Evolutionary conservation across 495 filamentous ascomycete species (phyloP).

Genomic region (Aspergillus hancockii): DNA sequence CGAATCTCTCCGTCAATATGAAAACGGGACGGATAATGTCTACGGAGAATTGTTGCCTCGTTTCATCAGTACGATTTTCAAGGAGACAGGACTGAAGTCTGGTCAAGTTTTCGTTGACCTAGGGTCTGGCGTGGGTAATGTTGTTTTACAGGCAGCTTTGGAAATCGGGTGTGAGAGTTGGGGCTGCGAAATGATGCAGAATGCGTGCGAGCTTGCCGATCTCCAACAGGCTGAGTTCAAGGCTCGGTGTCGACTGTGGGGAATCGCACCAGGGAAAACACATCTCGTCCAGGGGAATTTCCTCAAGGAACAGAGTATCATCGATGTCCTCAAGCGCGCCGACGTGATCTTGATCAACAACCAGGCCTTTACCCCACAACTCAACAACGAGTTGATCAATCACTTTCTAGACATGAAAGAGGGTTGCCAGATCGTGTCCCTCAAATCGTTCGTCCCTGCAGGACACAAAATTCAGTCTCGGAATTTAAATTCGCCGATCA

Average conservation of each 20-base stretch:
- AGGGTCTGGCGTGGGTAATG: conserved; percentile 93
- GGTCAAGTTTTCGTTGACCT: conserved; percentile 89
- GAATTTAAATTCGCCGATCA: conserved; percentile 73
- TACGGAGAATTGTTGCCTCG: conserved; percentile 90
- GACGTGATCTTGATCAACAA: conserved; percentile 97
- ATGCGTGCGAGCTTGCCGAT: conserved; percentile 80
- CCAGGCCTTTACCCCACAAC: conserved; percentile 82
- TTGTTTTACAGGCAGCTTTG: conserved; percentile 89
- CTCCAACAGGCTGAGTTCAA: conserved; percentile 84
- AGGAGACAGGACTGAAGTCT: conserved; percentile 73
- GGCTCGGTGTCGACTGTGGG: conserved; percentile 86
- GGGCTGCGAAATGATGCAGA: conserved; percentile 94
- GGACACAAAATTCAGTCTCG: conserved; percentile 68
- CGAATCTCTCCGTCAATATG: conserved; percentile 75
- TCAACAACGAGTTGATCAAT: conserved; percentile 83
- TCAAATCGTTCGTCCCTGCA: conserved; percentile 77
- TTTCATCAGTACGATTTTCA: conserved; percentile 79
- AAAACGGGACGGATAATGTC: conserved; percentile 85
- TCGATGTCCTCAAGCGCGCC: conserved; percentile 71
- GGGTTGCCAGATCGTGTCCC: conserved; percentile 81
- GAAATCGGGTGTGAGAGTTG: conserved; percentile 93
- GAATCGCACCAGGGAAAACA: conserved; percentile 75
- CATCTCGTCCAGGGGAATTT: conserved; percentile 84
- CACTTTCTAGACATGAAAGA: conserved; percentile 95
- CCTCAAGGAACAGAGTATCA: conserved; percentile 68